phyloP scores from a whole-genome alignment of 2,329 filamentous ascomycete genomes.

The Seiridium cupressi region DNA sequence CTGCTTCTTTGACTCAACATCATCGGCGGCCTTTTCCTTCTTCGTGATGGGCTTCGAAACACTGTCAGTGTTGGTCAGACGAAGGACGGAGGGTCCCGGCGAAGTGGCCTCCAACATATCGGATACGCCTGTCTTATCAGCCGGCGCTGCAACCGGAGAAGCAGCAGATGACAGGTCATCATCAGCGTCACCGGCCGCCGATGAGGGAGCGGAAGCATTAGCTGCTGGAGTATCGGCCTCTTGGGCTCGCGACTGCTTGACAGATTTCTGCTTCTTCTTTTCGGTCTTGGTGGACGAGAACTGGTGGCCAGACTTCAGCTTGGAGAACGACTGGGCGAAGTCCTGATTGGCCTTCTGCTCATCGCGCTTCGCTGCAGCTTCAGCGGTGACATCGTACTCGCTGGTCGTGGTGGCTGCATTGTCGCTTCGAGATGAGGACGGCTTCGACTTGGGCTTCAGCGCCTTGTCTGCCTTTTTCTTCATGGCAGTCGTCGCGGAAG shows the following conservation, averaged over 20 bases:
- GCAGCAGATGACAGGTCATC: conserved; percentile 72
- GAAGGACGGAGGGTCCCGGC: conserved; percentile 70
- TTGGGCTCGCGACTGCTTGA: conserved; percentile 66
- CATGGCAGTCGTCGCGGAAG: conserved; percentile 18
- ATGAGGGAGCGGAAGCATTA: conserved; percentile 61
- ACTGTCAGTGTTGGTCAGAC: conserved; percentile 67
- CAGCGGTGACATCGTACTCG: conserved; percentile 38
- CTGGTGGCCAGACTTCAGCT: conserved; percentile 67
- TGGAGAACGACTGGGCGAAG: conserved; percentile 72
- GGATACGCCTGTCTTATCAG: conserved; percentile 67
- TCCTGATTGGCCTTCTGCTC: conserved; percentile 54
- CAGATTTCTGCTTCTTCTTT: conserved; percentile 66
- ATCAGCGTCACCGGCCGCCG: conserved; percentile 74
- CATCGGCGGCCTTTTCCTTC: conserved; percentile 61
- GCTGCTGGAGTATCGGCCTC: conserved; percentile 35
- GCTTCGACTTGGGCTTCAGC: conserved; percentile 33
- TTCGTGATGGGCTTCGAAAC: conserved; percentile 59
- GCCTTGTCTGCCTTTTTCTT: conserved; percentile 37
- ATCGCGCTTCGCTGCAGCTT: conserved; percentile 57
- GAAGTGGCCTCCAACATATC: conserved; percentile 85
- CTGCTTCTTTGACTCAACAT: conserved; percentile 88
- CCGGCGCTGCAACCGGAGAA: conserved; percentile 61
- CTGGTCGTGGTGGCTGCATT: conserved; percentile 29
- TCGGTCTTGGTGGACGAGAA: conserved; percentile 49
- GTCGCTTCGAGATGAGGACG: conserved; percentile 28